These are phyloP conservation scores for Urochloa ruziziensis DNA, from an alignment of 176 grass and related monocot genomes.

Conservation along the genomic window DNA sequence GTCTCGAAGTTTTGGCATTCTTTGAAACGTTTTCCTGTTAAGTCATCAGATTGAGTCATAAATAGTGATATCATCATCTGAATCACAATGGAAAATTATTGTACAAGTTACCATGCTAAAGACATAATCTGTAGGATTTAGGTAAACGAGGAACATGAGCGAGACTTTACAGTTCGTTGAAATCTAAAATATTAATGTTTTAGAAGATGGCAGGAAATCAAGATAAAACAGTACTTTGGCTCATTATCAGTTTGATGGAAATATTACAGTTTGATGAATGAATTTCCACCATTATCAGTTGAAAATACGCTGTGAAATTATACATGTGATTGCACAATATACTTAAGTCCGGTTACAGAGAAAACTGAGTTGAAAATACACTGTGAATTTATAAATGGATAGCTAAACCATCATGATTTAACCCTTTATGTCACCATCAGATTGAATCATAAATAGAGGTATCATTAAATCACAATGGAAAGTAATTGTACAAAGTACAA, in stretches of 20 bases:
- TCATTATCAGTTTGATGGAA: neutral
- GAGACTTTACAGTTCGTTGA: too few relatives aligned
- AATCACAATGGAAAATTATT: neutral
- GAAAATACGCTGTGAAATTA: constrained; percentile 4
- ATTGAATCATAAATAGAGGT: too few relatives aligned
- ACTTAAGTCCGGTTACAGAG: neutral
- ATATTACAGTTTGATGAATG: neutral
- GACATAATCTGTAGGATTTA: neutral
- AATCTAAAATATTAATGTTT: neutral
- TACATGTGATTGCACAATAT: constrained; percentile 11
- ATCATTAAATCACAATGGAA: too few relatives aligned
- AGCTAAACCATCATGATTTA: neutral
- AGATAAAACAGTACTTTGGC: neutral
- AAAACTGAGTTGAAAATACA: neutral
- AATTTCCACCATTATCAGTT: neutral
- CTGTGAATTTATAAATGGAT: constrained; percentile 1
- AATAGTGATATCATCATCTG: neutral
- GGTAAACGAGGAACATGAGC: neutral
- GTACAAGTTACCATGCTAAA: neutral
- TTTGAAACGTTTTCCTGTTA: constrained; percentile 45
- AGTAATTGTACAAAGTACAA: too few relatives aligned
- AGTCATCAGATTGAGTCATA: constrained; percentile 18
- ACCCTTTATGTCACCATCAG: neutral
- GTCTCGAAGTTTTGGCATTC: constrained; percentile 49
- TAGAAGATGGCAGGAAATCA: neutral